These are phyloP conservation scores for Fusarium drepaniforme DNA, from an alignment of 2,329 filamentous ascomycete genomes.

Conservation along the genomic window DNA sequence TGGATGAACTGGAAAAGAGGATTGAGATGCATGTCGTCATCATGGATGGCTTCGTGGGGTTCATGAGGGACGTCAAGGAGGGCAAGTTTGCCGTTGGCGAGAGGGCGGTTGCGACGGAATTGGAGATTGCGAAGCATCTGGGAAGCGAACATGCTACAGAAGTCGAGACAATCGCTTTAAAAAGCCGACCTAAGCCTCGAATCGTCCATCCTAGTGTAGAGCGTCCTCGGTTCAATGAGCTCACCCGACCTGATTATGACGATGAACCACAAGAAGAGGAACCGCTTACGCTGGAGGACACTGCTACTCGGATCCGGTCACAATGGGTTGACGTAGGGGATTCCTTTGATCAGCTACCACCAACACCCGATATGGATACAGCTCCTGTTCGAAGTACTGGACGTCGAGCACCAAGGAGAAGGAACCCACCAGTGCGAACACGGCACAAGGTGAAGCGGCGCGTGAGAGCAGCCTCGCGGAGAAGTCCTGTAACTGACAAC, in stretches of 20 bases:
- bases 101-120: not conserved
- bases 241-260: not conserved
- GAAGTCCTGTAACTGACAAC: not conserved
- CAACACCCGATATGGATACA: conserved; percentile 15
- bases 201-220: not conserved
- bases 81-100: not conserved
- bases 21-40: conserved; percentile 35
- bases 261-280: not conserved
- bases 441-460: not conserved
- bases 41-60: conserved; percentile 34
- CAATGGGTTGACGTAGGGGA: not conserved
- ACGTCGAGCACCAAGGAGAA: conserved; percentile 14
- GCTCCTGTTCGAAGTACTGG: conserved; percentile 33
- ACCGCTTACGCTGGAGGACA: not conserved
- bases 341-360: conserved; percentile 23
- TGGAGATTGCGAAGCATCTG: conserved; percentile 21
- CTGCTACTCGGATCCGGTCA: not conserved
- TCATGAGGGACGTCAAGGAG: conserved; percentile 36
- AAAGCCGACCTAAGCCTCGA: not conserved
- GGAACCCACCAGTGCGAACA: not conserved
- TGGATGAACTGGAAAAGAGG: conserved; percentile 22
- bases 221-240: accelerated
- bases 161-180: not conserved
- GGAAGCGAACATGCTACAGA: conserved; percentile 12
- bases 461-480: not conserved